Percentiles rank a stretch among this genome's conserved stretches.
Conservation (phyloP, 1,284 basidiomycete genomes). For the Boletus mariae region DNA sequence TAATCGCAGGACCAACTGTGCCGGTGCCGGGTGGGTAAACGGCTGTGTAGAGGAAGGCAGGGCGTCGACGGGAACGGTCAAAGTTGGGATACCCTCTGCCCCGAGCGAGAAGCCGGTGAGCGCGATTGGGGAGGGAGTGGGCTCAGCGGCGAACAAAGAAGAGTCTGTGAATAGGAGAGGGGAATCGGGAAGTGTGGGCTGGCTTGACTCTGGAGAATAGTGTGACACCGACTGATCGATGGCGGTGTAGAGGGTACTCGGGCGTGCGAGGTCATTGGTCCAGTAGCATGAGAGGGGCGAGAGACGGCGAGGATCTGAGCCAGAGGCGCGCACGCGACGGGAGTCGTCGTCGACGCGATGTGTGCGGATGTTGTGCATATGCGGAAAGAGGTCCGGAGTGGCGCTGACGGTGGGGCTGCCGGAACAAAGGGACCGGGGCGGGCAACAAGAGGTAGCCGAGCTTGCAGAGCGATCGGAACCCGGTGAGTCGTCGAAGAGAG, state of each 20-base stretch:
- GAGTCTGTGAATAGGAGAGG: constrained; percentile 32
- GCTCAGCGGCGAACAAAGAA: constrained; percentile 29
- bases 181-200: constrained; percentile 29
- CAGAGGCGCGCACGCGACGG: constrained; percentile 32
- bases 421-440: constrained; percentile 25
- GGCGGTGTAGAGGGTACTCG: constrained; percentile 27
- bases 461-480: constrained; percentile 31
- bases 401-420: constrained; percentile 3
- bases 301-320: constrained; percentile 32
- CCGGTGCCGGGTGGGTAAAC: constrained; percentile 16
- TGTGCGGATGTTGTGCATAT: constrained; percentile 19
- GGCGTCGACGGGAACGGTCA: constrained; percentile 40
- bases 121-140: constrained; percentile 18
- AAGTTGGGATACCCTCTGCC: constrained; percentile 65
- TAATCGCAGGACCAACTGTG: constrained; percentile 42
- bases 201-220: constrained; percentile 31
- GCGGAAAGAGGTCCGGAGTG: constrained; percentile 28
- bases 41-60: constrained; percentile 31
- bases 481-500: constrained; percentile 33
- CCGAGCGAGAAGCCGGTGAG: constrained; percentile 42
- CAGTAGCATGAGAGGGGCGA: constrained; percentile 33
- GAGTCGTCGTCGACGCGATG: constrained; percentile 26
- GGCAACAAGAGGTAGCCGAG: constrained; percentile 29
- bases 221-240: constrained; percentile 24
- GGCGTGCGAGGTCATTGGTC: constrained; percentile 25